Evolutionary conservation across 2,329 filamentous ascomycete species (phyloP).

Genomic region (Colletotrichum viniferum): DNA sequence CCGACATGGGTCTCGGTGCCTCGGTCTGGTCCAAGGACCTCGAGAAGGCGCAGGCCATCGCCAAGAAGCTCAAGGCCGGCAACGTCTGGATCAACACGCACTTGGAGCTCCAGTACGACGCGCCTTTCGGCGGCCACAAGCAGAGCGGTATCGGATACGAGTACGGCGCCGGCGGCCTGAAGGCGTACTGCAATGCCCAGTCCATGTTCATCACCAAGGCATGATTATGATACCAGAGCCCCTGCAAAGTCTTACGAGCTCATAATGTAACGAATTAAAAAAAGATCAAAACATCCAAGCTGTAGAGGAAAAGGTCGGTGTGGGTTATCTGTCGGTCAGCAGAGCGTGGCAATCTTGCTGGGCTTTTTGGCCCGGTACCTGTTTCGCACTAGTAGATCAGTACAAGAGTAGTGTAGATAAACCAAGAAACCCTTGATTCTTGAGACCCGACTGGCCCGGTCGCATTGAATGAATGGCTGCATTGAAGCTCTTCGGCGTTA

Average conservation of each 20-base stretch:
- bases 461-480: not conserved
- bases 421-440: not conserved
- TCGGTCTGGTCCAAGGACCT: slow-evolving; percentile 64
- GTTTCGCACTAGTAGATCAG: not conserved
- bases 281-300: not conserved
- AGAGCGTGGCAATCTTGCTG: not conserved
- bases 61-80: slow-evolving; percentile 58
- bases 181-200: slow-evolving; percentile 33
- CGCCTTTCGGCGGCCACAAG: slow-evolving; percentile 49
- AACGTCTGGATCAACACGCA: slow-evolving; percentile 67
- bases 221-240: not conserved
- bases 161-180: slow-evolving; percentile 42
- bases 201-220: slow-evolving; percentile 13
- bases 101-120: slow-evolving; percentile 45
- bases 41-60: slow-evolving; percentile 54
- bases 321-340: not conserved
- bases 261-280: not conserved
- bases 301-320: not conserved
- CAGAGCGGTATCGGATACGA: slow-evolving; percentile 47
- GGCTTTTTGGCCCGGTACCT: not conserved
- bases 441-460: not conserved
- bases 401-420: not conserved
- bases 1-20: slow-evolving; percentile 57
- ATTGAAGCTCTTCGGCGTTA: not conserved
- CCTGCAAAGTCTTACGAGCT: not conserved